phyloP scores from a whole-genome alignment of 2,329 filamentous ascomycete species.

The Metarhizium anisopliae region DNA sequence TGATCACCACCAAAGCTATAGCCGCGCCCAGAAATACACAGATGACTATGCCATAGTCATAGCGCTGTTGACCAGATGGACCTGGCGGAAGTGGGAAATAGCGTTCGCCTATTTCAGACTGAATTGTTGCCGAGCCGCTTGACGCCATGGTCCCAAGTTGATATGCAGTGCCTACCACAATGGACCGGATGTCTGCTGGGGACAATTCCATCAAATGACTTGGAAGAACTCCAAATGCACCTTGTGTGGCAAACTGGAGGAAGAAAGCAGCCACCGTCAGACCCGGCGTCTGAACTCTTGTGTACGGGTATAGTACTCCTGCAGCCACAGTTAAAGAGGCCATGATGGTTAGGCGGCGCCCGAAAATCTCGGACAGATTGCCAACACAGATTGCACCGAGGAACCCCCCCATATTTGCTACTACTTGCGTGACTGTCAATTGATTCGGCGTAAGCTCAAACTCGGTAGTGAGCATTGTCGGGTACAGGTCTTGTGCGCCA shows the following conservation, averaged over 20 bases:
- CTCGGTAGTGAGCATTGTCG: not conserved
- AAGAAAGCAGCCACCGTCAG: not conserved
- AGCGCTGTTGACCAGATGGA: not conserved
- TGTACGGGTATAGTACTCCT: not conserved
- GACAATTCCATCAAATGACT: slow-evolving; percentile 2
- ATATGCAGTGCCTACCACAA: slow-evolving; percentile 3
- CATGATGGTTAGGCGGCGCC: slow-evolving; percentile 2
- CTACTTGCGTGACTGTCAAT: not conserved
- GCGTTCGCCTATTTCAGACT: not conserved
- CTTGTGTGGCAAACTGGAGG: slow-evolving; percentile 1
- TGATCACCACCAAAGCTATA: not conserved
- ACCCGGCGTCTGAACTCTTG: not conserved
- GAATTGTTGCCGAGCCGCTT: not conserved
- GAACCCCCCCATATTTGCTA: slow-evolving; percentile 3
- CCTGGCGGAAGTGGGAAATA: not conserved
- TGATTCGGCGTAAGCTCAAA: not conserved
- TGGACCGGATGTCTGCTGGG: not conserved
- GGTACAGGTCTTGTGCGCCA: not conserved
- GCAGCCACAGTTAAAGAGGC: not conserved
- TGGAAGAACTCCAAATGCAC: slow-evolving; percentile 1
- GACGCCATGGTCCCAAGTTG: slow-evolving; percentile 1
- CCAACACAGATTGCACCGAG: not conserved
- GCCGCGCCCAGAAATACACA: slow-evolving; percentile 1
- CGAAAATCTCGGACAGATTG: not conserved
- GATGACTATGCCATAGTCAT: slow-evolving; percentile 1